Percentiles rank a stretch among this genome's conserved stretches.
Conservation (phyloP, 2,329 filamentous ascomycete species). For the Venturia asperata region DNA sequence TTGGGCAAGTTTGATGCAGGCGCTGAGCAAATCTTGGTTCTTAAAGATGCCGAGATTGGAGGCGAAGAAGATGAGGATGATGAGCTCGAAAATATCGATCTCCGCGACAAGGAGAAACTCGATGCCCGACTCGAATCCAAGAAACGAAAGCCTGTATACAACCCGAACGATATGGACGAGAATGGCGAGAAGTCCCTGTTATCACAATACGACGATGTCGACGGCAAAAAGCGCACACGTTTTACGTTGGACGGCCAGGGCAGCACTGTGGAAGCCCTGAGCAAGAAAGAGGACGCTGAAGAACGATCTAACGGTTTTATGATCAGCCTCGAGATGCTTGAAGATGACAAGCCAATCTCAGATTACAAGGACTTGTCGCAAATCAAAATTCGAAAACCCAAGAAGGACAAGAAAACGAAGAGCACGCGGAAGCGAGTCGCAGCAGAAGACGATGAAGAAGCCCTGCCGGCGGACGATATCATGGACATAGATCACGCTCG, state of each 20-base stretch:
- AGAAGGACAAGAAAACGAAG: conserved; percentile 71
- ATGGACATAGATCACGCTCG: conserved; percentile 67
- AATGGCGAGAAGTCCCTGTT: conserved; percentile 59
- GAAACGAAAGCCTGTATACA: conserved; percentile 80
- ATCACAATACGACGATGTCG: conserved; percentile 90
- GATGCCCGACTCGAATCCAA: conserved; percentile 75
- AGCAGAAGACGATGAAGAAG: conserved; percentile 39
- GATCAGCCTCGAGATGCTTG: conserved; percentile 65
- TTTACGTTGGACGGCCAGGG: conserved; percentile 82
- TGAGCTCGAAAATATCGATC: conserved; percentile 71
- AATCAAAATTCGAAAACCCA: conserved; percentile 89
- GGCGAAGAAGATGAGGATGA: conserved; percentile 65
- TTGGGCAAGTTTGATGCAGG: conserved; percentile 71
- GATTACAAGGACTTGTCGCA: conserved; percentile 85
- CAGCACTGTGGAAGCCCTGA: conserved; percentile 51
- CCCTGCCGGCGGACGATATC: conserved; percentile 29
- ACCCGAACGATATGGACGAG: conserved; percentile 67
- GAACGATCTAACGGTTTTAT: conserved; percentile 56
- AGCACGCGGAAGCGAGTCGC: conserved; percentile 63
- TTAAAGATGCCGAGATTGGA: conserved; percentile 87
- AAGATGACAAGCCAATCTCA: conserved; percentile 58
- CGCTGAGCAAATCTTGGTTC: conserved; percentile 79
- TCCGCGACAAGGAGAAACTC: conserved; percentile 65
- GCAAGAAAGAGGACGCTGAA: conserved; percentile 48
- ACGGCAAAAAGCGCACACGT: conserved; percentile 77